Conservation (phyloP, 345 rosid genomes). For the Linum tenue region DNA sequence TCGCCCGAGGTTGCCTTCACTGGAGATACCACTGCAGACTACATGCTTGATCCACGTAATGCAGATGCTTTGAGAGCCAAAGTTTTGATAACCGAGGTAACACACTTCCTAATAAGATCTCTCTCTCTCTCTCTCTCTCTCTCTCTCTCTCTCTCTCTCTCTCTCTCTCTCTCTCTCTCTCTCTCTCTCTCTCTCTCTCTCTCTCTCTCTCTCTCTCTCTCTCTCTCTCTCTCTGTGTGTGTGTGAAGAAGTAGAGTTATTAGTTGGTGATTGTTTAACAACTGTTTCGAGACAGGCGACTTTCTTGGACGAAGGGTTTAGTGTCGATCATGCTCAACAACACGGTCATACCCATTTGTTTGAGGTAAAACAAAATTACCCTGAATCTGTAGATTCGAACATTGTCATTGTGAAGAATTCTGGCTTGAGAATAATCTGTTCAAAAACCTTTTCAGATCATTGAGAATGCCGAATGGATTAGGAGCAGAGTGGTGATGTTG, state of each 20-base stretch:
- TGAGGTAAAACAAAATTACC: conserved; percentile 39
- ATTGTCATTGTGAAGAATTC: not conserved
- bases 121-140: too few species aligned
- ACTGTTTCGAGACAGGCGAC: conserved; percentile 54
- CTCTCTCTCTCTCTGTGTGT: too few species aligned
- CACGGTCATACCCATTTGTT: conserved; percentile 81
- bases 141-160: too few species aligned
- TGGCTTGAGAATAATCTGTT: not conserved
- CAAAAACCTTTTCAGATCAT: conserved; percentile 46
- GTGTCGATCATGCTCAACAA: conserved; percentile 62
- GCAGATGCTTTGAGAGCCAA: conserved; percentile 95
- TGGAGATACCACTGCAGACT: conserved; percentile 89
- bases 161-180: too few species aligned
- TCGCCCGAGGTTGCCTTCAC: conserved; percentile 94
- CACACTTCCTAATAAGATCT: not conserved
- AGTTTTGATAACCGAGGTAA: conserved; percentile 86
- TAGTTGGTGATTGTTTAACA: too few species aligned
- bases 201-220: too few species aligned
- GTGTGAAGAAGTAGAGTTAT: not conserved
- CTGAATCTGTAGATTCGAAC: not conserved
- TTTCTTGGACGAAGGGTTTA: conserved; percentile 62
- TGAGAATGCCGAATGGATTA: conserved; percentile 79
- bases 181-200: too few species aligned
- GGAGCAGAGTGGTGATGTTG: conserved; percentile 60
- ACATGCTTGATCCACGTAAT: conserved; percentile 89